Conservation (phyloP, 2,329 filamentous ascomycete genomes). For the Hortaea werneckii region DNA sequence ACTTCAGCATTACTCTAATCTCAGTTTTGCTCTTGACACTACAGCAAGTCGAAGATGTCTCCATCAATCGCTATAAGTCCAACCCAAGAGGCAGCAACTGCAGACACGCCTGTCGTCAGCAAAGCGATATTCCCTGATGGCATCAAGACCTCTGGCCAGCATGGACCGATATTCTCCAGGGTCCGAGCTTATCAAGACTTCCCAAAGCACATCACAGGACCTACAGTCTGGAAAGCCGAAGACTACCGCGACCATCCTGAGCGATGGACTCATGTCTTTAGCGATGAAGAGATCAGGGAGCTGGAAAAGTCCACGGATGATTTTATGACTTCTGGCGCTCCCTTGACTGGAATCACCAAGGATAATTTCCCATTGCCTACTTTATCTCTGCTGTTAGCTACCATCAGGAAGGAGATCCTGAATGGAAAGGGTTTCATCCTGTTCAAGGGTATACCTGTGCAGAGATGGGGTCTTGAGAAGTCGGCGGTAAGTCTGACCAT, state of each 20-base stretch:
- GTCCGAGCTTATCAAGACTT: conserved; percentile 61
- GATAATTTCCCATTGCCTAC: conserved; percentile 52
- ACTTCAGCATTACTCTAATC: too few species aligned
- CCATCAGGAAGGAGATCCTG: conserved; percentile 54
- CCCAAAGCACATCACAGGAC: conserved; percentile 59
- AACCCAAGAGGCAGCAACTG: too few species aligned
- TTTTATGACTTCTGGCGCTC: conserved; percentile 55
- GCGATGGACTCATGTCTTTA: conserved; percentile 64
- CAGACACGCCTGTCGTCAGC: too few species aligned
- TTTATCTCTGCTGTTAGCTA: conserved; percentile 43
- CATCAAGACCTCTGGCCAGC: conserved; percentile 63
- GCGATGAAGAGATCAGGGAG: conserved; percentile 55
- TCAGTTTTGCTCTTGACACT: too few species aligned
- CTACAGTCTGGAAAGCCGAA: conserved; percentile 56
- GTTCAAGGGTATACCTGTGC: conserved; percentile 75
- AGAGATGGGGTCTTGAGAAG: conserved; percentile 67
- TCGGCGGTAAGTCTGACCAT: too few species aligned
- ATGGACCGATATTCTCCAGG: conserved; percentile 54
- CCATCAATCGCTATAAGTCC: too few species aligned
- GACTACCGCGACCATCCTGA: conserved; percentile 55
- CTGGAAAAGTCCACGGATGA: conserved; percentile 56
- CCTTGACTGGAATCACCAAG: conserved; percentile 61
- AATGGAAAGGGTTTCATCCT: conserved; percentile 84
- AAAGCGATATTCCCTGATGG: conserved; percentile 57
- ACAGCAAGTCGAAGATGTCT: too few species aligned